Base-by-base conservation (phyloP, 2,329 filamentous ascomycete genomes). In the Aspergillus fumigatus region DNA sequence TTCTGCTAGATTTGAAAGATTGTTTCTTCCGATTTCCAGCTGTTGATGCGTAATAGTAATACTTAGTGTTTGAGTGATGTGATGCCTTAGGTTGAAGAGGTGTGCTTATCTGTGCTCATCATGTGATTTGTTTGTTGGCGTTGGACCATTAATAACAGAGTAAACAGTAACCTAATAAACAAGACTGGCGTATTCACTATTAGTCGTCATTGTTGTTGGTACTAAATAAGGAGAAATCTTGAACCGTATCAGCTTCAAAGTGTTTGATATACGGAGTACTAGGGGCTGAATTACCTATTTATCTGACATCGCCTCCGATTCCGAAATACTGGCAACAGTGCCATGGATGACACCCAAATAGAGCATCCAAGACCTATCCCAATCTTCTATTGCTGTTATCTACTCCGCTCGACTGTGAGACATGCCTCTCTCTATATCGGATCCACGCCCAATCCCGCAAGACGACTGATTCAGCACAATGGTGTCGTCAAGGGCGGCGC, bases 391-490 rank as follows among this genome's bases (percentile, higher is more conserved):
- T 91, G 90, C 64, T 95, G 94, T 70, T 97, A 99, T 72, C 83
- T 97, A 17, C 83, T 97, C 38, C 88, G 92, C 21, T 97, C 93
- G 0, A 92, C 87, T 0, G 82, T 92, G 9, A 82, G 84, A 48
- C 86, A 85, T 68, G 81, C 83, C 27, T 77, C 73, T 48, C 81
- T 93, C 27, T 99, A 99, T 73, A 88, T 97, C 54, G 94, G 94
- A 53, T 96, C 90, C 47, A 97, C 94, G 1, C 92, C 92, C 0
- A 86, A 97, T 68, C 93, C 94, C 45, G 85, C 86, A 1, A 84
- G 93, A 57, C 88, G 94, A 14, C 80, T 97, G 25, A 86, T 85
- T 59, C 94, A 97, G 72, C 94, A 99, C 76, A 99, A 99, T 81
- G 94, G 94, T 52, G 78, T 86, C 51, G 81, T 82, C 32, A 88